A percentile compares a stretch with the other conserved stretches of the same genome.
phyloP scores from a whole-genome alignment of 306 rosid genomes.

The Lithocarpus polystachyus region DNA sequence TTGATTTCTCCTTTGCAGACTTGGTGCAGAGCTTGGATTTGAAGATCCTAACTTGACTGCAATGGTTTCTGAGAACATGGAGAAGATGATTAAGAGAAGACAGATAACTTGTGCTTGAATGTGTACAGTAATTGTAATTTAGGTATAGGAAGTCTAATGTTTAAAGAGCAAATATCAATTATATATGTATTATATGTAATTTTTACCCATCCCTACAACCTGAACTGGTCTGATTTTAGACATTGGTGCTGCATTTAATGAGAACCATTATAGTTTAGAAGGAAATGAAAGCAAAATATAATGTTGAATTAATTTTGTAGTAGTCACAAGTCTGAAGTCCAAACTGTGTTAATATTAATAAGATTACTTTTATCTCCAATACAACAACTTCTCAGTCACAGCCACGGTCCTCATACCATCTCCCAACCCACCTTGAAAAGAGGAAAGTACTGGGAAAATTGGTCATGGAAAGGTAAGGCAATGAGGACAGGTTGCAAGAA shows the following conservation, averaged over 20 bases:
- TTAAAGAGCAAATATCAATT: slow-evolving; percentile 6
- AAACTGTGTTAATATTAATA: background rate
- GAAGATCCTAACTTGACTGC: slow-evolving; percentile 94
- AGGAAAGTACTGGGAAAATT: background rate
- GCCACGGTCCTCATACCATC: background rate
- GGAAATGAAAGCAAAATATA: background rate
- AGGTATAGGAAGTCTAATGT: background rate
- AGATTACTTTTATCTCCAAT: too few species aligned
- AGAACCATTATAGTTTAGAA: background rate
- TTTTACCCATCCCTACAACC: background rate
- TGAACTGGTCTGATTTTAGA: background rate
- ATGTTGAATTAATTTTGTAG: background rate
- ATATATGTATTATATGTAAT: background rate
- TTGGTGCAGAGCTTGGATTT: slow-evolving; percentile 74
- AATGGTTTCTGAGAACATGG: slow-evolving; percentile 83
- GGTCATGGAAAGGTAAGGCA: background rate
- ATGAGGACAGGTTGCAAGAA: background rate
- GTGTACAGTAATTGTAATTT: slow-evolving; percentile 29
- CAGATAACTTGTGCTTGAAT: slow-evolving; percentile 77
- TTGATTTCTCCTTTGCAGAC: slow-evolving; percentile 43
- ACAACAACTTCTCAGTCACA: background rate
- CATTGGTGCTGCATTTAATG: background rate
- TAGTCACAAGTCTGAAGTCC: background rate
- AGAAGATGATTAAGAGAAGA: slow-evolving; percentile 69
- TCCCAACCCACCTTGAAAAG: background rate